Conservation (phyloP, 805 yeast genomes). For the Saturnispora galanensis region DNA sequence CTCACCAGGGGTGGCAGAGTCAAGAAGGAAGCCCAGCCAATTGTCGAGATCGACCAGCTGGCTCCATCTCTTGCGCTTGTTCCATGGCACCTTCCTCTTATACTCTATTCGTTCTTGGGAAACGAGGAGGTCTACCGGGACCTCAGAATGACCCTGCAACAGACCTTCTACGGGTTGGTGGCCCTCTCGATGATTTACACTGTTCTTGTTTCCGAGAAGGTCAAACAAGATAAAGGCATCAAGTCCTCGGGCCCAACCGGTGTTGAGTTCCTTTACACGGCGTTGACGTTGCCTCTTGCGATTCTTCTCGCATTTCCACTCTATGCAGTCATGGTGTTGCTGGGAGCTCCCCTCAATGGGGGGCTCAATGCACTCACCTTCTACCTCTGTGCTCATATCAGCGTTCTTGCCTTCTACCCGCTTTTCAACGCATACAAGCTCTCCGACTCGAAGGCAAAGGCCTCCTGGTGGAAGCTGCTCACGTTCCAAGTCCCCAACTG, state of each 20-base stretch:
- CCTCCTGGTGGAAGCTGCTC: constrained; percentile 21
- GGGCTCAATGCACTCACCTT: constrained; percentile 12
- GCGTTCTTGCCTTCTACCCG: constrained; percentile 15
- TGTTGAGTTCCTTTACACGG: constrained; percentile 10
- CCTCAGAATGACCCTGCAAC: constrained; percentile 14
- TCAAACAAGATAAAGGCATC: constrained; percentile 18
- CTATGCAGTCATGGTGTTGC: constrained; percentile 20
- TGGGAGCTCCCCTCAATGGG: constrained; percentile 17
- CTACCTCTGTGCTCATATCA: constrained; percentile 13
- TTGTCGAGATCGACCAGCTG: neutral
- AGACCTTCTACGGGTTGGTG: constrained; percentile 9
- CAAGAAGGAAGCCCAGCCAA: neutral
- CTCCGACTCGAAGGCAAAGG: constrained; percentile 22
- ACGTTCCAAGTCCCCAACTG: constrained; percentile 25
- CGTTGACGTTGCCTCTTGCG: constrained; percentile 11
- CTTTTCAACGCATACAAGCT: constrained; percentile 35
- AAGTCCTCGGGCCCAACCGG: constrained; percentile 14
- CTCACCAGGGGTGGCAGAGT: constrained; percentile 12
- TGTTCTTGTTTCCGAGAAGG: constrained; percentile 17
- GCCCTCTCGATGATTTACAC: constrained; percentile 9
- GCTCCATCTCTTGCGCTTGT: constrained; percentile 8
- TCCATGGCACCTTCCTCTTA: constrained; percentile 25
- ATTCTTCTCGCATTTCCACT: constrained; percentile 20
- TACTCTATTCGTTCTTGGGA: constrained; percentile 22
- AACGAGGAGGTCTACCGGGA: constrained; percentile 26